A percentile compares a stretch with the other conserved stretches of the same genome.
Conservation (phyloP, 169 alveolate genomes). For the Plasmodium vinckei region DNA sequence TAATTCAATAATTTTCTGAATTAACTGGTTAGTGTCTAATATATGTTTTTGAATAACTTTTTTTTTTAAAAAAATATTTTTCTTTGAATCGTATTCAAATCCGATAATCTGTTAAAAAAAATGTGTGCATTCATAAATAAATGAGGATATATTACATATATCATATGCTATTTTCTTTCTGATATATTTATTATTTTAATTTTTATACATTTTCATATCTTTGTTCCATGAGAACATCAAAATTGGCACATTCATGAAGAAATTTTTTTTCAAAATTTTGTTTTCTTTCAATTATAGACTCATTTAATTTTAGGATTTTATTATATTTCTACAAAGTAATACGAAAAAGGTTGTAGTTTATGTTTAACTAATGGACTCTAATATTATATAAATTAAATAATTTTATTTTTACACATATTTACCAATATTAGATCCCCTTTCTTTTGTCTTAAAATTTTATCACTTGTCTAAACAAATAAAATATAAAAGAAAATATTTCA, state of each 20-base stretch:
- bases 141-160: background rate
- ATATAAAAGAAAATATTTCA: no score
- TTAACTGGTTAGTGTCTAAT: constrained; percentile 35
- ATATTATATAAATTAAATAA: no score
- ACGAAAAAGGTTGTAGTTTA: background rate
- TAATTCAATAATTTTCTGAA: constrained; percentile 26
- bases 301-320: constrained; percentile 12
- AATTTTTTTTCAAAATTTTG: constrained; percentile 38
- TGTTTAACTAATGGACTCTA: background rate
- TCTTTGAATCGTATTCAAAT: constrained; percentile 47
- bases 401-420: background rate
- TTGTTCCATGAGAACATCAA: constrained; percentile 57
- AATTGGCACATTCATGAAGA: constrained; percentile 44
- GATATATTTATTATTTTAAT: background rate
- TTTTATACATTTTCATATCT: constrained; percentile 55
- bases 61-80: constrained; percentile 45
- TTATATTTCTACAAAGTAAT: constrained; percentile 17
- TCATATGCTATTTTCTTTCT: background rate
- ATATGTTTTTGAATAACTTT: constrained; percentile 52
- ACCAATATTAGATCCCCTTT: background rate
- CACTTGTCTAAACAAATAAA: no score
- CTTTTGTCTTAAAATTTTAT: background rate
- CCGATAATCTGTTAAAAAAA: constrained; percentile 46
- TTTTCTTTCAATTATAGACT: constrained; percentile 24
- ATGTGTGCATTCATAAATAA: background rate